Conservation (phyloP, 129 eudicot genomes). For the Helianthus tuberosus region DNA sequence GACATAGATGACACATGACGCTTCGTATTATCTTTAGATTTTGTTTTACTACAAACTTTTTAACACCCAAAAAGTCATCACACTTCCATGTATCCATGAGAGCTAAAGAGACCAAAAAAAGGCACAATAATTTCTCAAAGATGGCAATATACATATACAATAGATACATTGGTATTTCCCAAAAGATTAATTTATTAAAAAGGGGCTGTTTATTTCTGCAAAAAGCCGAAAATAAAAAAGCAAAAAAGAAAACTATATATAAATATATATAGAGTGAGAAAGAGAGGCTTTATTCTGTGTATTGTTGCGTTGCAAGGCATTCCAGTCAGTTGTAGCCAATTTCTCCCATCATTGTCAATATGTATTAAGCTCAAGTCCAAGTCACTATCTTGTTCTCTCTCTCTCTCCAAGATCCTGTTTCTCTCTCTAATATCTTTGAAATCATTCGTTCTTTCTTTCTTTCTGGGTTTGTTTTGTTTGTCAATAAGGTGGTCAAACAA, state of each 20-base stretch:
- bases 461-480: conserved; percentile 40
- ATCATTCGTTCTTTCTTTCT: conserved; percentile 30
- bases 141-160: conserved; percentile 26
- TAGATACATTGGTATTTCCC: conserved; percentile 31
- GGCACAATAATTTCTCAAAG: conserved; percentile 32
- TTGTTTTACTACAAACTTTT: conserved; percentile 19
- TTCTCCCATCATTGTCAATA: conserved; percentile 66
- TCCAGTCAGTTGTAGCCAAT: conserved; percentile 68
- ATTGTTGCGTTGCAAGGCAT: conserved; percentile 65
- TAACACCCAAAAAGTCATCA: conserved; percentile 36
- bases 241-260: conserved; percentile 31
- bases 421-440: conserved; percentile 38
- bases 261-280: conserved; percentile 12
- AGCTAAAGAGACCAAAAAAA: conserved; percentile 23
- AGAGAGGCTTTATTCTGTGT: conserved; percentile 43
- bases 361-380: conserved; percentile 51
- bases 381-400: conserved; percentile 46
- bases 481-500: conserved; percentile 35
- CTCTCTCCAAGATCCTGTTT: conserved; percentile 36
- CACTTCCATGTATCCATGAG: conserved; percentile 41
- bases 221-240: conserved; percentile 24
- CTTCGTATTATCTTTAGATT: neutral
- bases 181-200: conserved; percentile 50
- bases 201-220: conserved; percentile 43
- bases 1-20: no score